phyloP scores from a whole-genome alignment of 1,284 basidiomycete genomes.

The Rhodotorula sp. region DNA sequence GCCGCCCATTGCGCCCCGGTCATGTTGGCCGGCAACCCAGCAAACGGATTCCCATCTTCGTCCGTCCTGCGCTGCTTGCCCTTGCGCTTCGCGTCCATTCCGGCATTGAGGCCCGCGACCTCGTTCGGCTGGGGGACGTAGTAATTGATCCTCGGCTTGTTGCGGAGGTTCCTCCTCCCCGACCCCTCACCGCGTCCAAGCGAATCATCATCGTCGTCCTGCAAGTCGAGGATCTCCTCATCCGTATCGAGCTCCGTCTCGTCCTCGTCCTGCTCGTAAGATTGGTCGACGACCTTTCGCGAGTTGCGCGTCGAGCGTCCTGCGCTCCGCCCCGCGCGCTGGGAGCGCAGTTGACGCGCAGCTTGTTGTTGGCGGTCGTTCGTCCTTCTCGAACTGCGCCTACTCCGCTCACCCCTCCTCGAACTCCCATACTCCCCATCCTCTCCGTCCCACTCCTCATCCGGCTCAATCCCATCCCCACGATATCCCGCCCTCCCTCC shows the following conservation, averaged over 20 bases:
- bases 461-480: conserved; percentile 22
- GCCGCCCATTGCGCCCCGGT: conserved; percentile 37
- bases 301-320: conserved; percentile 8
- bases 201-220: conserved; percentile 38
- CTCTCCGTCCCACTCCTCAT: conserved; percentile 16
- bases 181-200: conserved; percentile 30
- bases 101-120: background rate
- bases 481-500: conserved; percentile 8
- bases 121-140: conserved; percentile 25
- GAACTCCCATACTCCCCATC: conserved; percentile 6
- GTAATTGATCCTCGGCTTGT: conserved; percentile 45
- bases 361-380: background rate
- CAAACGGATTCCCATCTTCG: conserved; percentile 35
- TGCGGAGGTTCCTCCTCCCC: conserved; percentile 41
- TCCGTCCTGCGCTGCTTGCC: conserved; percentile 20
- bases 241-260: conserved; percentile 20
- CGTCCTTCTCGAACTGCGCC: background rate
- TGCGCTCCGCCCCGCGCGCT: background rate
- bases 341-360: background rate
- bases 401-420: background rate
- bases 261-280: conserved; percentile 18
- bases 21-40: conserved; percentile 35
- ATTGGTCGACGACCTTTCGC: conserved; percentile 5
- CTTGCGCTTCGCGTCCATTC: conserved; percentile 22
- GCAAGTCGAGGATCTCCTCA: conserved; percentile 33